Conservation (phyloP, 257 asterid species). For the Vinca minor region DNA sequence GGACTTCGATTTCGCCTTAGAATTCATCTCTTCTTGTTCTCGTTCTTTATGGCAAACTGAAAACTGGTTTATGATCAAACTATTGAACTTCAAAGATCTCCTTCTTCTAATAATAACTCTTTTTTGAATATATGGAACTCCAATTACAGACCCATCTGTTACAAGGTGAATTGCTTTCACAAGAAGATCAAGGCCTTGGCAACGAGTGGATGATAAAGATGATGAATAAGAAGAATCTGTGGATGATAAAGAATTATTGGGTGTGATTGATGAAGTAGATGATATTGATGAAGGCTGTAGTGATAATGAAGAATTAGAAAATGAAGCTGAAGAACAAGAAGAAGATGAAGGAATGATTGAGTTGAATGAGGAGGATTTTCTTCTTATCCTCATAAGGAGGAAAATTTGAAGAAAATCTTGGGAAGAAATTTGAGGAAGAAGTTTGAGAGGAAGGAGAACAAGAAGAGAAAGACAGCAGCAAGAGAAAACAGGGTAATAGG, state of each 20-base stretch:
- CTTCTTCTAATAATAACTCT: slow-evolving; percentile 52
- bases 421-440: neutral
- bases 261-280: slow-evolving; percentile 41
- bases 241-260: slow-evolving; percentile 43
- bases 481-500: no score
- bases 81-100: slow-evolving; percentile 27
- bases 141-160: slow-evolving; percentile 60
- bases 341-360: slow-evolving; percentile 23
- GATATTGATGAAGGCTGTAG: slow-evolving; percentile 33
- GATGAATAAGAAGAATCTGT: slow-evolving; percentile 39
- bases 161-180: slow-evolving; percentile 82
- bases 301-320: slow-evolving; percentile 8
- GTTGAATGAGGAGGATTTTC: slow-evolving; percentile 6
- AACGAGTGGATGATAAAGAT: slow-evolving; percentile 28
- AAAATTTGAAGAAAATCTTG: neutral
- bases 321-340: slow-evolving; percentile 16
- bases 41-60: neutral
- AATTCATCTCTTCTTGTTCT: slow-evolving; percentile 4
- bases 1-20: slow-evolving; percentile 20
- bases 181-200: slow-evolving; percentile 83
- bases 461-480: no score
- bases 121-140: slow-evolving; percentile 75
- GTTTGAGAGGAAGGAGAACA: neutral
- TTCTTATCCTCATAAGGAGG: slow-evolving; percentile 20
- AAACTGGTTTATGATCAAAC: slow-evolving; percentile 21